Conservation (phyloP, 805 yeast species). For the Suhomyces xylopsoci region DNA sequence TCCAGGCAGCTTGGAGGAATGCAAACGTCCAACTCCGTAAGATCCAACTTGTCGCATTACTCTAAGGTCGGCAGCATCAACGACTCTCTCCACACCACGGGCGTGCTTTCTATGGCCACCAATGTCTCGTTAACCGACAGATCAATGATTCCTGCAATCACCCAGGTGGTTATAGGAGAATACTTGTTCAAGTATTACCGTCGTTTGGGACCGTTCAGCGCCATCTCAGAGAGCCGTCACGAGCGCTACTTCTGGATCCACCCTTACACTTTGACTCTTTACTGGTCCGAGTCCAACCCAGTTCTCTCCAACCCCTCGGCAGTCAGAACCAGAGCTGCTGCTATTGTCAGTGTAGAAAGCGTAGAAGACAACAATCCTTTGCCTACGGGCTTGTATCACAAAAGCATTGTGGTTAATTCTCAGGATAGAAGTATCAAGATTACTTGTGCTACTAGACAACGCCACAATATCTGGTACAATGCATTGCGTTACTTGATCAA, state of each 20-base stretch:
- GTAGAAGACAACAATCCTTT: constrained; percentile 82
- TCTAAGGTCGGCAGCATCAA: constrained; percentile 26
- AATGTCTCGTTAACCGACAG: constrained; percentile 64
- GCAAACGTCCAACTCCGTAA: constrained; percentile 15
- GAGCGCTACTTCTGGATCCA: constrained; percentile 95
- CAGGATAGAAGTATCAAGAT: constrained; percentile 64
- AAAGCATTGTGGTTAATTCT: constrained; percentile 75
- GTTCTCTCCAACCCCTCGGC: constrained; percentile 64
- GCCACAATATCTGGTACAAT: constrained; percentile 90
- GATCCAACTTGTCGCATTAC: constrained; percentile 29
- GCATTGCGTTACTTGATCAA: constrained; percentile 74
- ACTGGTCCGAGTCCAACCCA: constrained; percentile 86
- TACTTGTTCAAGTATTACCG: constrained; percentile 82
- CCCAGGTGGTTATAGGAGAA: constrained; percentile 94
- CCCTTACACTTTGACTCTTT: constrained; percentile 85
- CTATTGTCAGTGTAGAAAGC: constrained; percentile 74
- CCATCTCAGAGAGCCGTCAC: constrained; percentile 77
- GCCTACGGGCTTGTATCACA: constrained; percentile 85
- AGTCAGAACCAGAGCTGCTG: constrained; percentile 71
- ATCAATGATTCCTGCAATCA: constrained; percentile 77
- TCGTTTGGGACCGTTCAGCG: constrained; percentile 68
- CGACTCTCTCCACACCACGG: constrained; percentile 34
- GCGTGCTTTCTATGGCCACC: constrained; percentile 49
- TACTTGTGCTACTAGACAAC: constrained; percentile 82
- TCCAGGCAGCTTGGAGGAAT: constrained; percentile 5